These are phyloP conservation scores for Papiliotrema terrestris DNA, from an alignment of 1,284 basidiomycete species.

Conservation along the genomic window DNA sequence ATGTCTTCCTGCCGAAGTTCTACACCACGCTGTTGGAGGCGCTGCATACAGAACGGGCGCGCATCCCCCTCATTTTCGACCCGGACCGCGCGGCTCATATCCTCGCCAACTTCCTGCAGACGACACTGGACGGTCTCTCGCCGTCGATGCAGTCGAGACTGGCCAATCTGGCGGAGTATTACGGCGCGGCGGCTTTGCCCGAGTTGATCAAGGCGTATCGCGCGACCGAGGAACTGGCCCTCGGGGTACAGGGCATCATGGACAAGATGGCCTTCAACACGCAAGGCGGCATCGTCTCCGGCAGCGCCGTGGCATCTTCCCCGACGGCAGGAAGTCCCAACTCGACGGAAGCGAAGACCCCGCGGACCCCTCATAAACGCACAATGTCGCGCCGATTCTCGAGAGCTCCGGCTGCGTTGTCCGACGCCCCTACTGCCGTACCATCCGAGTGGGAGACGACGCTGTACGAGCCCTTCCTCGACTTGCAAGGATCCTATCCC, in stretches of 20 bases:
- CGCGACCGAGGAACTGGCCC: conserved; percentile 75
- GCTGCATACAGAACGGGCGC: conserved; percentile 65
- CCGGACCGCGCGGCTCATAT: conserved; percentile 59
- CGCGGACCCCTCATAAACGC: conserved; percentile 6
- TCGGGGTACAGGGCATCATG: conserved; percentile 65
- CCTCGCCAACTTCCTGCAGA: conserved; percentile 73
- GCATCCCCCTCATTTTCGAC: conserved; percentile 75
- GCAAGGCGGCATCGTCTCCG: conserved; percentile 27
- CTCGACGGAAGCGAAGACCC: neutral
- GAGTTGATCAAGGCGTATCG: conserved; percentile 68
- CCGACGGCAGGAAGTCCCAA: conserved; percentile 8
- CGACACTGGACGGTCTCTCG: conserved; percentile 68
- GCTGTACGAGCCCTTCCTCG: conserved; percentile 85
- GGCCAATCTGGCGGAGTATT: conserved; percentile 60
- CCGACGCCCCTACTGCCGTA: conserved; percentile 8
- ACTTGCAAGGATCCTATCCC: conserved; percentile 78
- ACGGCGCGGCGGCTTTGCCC: conserved; percentile 61
- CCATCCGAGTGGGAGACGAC: conserved; percentile 69
- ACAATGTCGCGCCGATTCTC: conserved; percentile 37
- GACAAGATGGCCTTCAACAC: conserved; percentile 56
- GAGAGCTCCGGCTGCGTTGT: conserved; percentile 18
- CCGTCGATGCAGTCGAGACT: conserved; percentile 77
- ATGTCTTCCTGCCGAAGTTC: conserved; percentile 68
- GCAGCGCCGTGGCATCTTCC: conserved; percentile 14
- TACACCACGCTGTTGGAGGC: conserved; percentile 56